Evolutionary conservation across 75 land plant genomes (phyloP).

Genomic region (Pinus tabuliformis): DNA sequence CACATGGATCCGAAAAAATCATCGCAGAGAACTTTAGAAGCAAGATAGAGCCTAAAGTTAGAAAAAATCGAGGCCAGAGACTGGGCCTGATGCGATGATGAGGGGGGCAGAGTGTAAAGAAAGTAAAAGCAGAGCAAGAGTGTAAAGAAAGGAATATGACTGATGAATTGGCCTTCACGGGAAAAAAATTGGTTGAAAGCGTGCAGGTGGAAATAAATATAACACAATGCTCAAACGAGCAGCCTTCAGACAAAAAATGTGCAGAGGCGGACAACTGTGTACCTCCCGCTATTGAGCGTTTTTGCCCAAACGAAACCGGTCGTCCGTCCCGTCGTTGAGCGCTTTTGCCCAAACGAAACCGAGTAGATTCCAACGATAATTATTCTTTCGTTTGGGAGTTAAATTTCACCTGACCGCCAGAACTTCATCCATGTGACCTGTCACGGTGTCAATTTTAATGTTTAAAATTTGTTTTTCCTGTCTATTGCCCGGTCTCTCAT

Average conservation of each 20-base stretch:
- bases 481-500: neutral
- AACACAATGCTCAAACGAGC: neutral
- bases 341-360: neutral
- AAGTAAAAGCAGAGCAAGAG: constrained; percentile 7
- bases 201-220: neutral
- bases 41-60: too few relatives aligned
- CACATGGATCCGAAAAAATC: too few relatives aligned
- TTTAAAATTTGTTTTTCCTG: neutral
- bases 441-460: neutral
- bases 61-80: neutral
- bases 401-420: neutral
- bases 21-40: too few relatives aligned
- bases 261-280: neutral
- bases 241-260: neutral
- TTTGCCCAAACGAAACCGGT: neutral
- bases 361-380: neutral
- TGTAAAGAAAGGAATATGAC: neutral
- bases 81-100: neutral
- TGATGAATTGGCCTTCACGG: too few relatives aligned
- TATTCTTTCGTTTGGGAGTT: neutral
- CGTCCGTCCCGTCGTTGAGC: neutral
- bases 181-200: too few relatives aligned
- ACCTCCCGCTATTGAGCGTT: neutral
- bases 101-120: neutral
- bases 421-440: constrained; percentile 5